A percentile compares a stretch with the other conserved stretches of the same genome.
Evolutionary conservation across 306 rosid species (phyloP).

Genomic region (Potentilla sterilis): DNA sequence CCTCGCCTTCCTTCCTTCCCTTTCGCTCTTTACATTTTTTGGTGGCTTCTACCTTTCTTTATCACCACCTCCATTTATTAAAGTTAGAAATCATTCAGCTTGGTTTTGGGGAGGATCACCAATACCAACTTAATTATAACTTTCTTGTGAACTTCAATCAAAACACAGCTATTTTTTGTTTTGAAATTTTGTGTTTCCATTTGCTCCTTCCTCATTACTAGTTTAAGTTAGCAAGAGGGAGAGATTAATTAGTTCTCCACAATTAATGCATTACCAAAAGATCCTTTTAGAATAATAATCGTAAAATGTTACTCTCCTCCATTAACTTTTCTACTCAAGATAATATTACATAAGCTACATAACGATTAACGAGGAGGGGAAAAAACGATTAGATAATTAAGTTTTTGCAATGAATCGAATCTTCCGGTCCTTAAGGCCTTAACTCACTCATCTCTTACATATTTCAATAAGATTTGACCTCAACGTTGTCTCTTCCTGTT

Average conservation of each 20-base stretch:
- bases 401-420: too few relatives aligned
- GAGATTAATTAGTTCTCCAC: background rate
- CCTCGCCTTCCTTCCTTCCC: slow-evolving; percentile 8
- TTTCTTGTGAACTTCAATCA: slow-evolving; percentile 12
- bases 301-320: too few relatives aligned
- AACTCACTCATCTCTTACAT: too few relatives aligned
- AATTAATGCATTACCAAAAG: too few relatives aligned
- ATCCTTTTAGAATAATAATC: too few relatives aligned
- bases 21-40: slow-evolving; percentile 22
- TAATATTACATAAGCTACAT: too few relatives aligned
- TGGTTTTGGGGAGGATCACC: slow-evolving; percentile 63
- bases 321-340: too few relatives aligned
- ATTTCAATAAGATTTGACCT: too few relatives aligned
- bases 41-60: slow-evolving; percentile 41
- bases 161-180: background rate
- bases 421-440: too few relatives aligned
- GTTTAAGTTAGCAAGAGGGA: background rate
- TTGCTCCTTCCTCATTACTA: background rate
- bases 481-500: too few relatives aligned
- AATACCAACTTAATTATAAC: slow-evolving; percentile 28
- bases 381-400: too few relatives aligned
- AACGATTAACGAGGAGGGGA: too few relatives aligned
- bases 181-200: background rate
- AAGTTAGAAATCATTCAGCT: slow-evolving; percentile 50
- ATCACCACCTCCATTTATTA: slow-evolving; percentile 46